Base-by-base conservation (phyloP, 495 filamentous ascomycete species). In the Penicillium lividum region DNA sequence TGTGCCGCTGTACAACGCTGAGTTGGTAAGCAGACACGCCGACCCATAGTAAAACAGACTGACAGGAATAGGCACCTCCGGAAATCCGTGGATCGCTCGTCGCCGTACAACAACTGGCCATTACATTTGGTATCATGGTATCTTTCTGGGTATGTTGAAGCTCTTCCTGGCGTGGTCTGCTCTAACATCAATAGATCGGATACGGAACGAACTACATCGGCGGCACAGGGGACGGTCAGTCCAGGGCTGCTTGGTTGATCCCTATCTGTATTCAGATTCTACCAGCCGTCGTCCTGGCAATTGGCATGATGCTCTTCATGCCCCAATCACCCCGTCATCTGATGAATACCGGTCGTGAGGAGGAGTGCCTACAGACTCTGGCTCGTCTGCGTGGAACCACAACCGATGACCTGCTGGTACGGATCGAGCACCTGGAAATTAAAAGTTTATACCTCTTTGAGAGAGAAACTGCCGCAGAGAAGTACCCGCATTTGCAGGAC, bases 301-400 rank as follows among this genome's bases (percentile, higher is more conserved):
- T 63, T 27, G 78, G 78, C 5, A 73, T 78, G 65, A 62, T 74
- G 50, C 64, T 89, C 45, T 91, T 91, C 70, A 83, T 94, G 89
- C 90, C 90, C 4, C 90, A 90, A 73, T 91, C 87, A 0, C 90
- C 90, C 0, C 84, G 90, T 66, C 90, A 89, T 82, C 76, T 93
- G 3, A 78, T 89, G 51, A 59, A 52, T 11, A 58, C 53, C 9
- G 63, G 60, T 18, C 52, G 63, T 27, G 63, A 66, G 16, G 60
- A 66, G 22, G 63, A 66, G 30, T 66, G 63, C 40, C 25, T 66
- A 2, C 74, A 75, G 34, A 84, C 88, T 1, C 78, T 93, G 13
- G 81, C 90, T 3, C 77, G 55, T 38, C 84, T 94, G 8, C 86
- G 90, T 16, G 78, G 73, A 18, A 58, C 71, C 25, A 82, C 89